Percentiles rank a stretch among this genome's conserved stretches.
Conservation (phyloP, 352 stramenopile species). For the Aphanomyces stellatus region DNA sequence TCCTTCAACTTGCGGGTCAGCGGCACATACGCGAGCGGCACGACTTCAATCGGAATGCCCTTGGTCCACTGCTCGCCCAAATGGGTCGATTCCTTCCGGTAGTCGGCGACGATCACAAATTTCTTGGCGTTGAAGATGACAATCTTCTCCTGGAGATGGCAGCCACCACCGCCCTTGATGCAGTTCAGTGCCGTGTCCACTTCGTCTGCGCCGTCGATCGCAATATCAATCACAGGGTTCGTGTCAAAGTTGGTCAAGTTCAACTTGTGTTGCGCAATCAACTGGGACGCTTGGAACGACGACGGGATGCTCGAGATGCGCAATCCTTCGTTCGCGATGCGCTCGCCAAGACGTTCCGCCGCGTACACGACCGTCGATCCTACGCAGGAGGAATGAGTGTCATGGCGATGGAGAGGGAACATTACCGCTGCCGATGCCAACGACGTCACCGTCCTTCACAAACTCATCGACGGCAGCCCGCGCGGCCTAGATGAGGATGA, state of each 20-base stretch:
- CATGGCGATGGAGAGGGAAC: neutral
- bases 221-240: slow-evolving; percentile 91
- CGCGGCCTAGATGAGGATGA: slow-evolving; percentile 37
- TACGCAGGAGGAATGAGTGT: neutral
- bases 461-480: slow-evolving; percentile 88
- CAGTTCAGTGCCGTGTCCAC: slow-evolving; percentile 96
- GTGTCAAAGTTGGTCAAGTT: slow-evolving; percentile 74
- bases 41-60: slow-evolving; percentile 94
- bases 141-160: slow-evolving; percentile 92
- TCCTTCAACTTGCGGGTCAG: slow-evolving; percentile 66
- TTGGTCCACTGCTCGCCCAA: slow-evolving; percentile 85
- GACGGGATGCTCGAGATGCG: slow-evolving; percentile 96
- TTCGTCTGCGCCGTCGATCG: slow-evolving; percentile 98
- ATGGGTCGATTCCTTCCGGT: slow-evolving; percentile 84
- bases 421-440: slow-evolving; percentile 92
- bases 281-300: slow-evolving; percentile 95
- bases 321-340: slow-evolving; percentile 60
- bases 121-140: slow-evolving; percentile 92
- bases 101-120: slow-evolving; percentile 97
- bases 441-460: slow-evolving; percentile 90
- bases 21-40: slow-evolving; percentile 96
- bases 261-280: slow-evolving; percentile 73
- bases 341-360: slow-evolving; percentile 93
- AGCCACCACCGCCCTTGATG: slow-evolving; percentile 97
- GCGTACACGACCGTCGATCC: slow-evolving; percentile 97